Percentiles rank a stretch among this genome's conserved stretches.
phyloP scores from a whole-genome alignment of 352 stramenopile genomes.

The Phytophthora foliorum region DNA sequence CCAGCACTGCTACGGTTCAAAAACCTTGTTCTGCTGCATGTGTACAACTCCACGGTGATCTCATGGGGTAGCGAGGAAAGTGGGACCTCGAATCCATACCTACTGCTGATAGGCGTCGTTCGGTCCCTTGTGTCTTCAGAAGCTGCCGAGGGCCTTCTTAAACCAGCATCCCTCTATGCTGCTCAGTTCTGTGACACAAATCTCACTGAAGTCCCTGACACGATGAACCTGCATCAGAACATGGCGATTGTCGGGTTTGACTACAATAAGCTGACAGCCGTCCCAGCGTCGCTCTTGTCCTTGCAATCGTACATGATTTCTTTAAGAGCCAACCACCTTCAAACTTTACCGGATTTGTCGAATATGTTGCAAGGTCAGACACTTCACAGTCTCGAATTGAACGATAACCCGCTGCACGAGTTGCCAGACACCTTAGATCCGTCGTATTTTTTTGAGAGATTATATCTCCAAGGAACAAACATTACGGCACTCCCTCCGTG shows the following conservation, averaged over 20 bases:
- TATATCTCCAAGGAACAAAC: not conserved
- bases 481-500: not conserved
- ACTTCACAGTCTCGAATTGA: not conserved
- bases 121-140: not conserved
- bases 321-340: not conserved
- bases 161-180: not conserved
- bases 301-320: not conserved
- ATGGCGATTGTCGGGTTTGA: not conserved
- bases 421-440: not conserved
- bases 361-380: not conserved
- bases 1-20: not conserved
- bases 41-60: not conserved
- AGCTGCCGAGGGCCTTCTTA: not conserved
- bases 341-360: not conserved
- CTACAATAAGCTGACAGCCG: not conserved
- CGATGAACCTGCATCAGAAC: not conserved
- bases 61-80: not conserved
- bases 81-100: not conserved
- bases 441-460: not conserved
- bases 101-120: too few relatives aligned
- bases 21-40: not conserved
- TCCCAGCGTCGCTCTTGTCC: not conserved
- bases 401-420: not conserved
- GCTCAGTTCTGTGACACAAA: not conserved
- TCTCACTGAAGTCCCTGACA: not conserved